Conservation (phyloP, 176 grass and related monocot genomes). For the Carex myosuroides region DNA sequence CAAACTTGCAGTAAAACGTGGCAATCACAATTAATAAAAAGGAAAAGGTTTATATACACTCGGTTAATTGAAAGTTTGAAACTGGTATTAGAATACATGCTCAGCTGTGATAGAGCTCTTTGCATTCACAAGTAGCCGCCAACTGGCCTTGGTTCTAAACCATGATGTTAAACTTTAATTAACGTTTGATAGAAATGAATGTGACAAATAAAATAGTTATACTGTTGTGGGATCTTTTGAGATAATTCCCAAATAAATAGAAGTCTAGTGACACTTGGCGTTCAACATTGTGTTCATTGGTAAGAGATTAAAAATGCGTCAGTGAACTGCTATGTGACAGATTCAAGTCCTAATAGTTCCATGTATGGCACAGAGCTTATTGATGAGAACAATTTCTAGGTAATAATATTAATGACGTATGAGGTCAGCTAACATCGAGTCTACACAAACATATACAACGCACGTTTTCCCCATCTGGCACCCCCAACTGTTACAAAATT, state of each 20-base stretch:
- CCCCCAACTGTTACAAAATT: constrained; percentile 11
- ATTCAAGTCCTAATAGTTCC: background rate
- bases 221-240: background rate
- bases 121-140: background rate
- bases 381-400: background rate
- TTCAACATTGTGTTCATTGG: background rate
- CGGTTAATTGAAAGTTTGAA: no score
- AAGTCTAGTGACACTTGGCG: background rate
- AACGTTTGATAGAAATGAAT: no score
- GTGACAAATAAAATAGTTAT: no score
- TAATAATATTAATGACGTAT: background rate
- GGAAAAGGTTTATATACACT: no score
- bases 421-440: constrained; percentile 10
- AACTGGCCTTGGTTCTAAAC: background rate
- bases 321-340: background rate
- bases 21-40: no score
- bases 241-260: background rate
- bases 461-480: constrained; percentile 5
- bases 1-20: no score
- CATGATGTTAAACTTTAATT: no score
- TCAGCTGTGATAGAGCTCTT: no score
- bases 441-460: constrained; percentile 25
- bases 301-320: background rate
- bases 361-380: background rate
- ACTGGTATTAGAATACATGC: no score